A percentile compares a stretch with the other conserved stretches of the same genome.
Conservation (phyloP, 352 stramenopile species). For the Phytophthora sansomeana region DNA sequence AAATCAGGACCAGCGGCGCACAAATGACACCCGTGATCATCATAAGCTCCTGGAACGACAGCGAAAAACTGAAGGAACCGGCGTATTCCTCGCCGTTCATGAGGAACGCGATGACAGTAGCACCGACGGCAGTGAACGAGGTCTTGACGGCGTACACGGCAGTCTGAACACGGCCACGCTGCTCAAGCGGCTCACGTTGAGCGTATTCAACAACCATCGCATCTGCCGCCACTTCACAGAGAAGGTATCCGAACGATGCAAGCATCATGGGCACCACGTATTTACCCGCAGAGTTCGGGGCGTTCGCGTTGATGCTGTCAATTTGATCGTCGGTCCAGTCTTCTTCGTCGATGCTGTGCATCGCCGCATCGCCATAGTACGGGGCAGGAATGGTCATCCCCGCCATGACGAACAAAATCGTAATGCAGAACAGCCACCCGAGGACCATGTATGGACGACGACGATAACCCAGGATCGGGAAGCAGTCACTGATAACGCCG, state of each 20-base stretch:
- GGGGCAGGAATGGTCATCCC: constrained; percentile 38
- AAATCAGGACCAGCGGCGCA: constrained; percentile 40
- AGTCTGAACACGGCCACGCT: constrained; percentile 55
- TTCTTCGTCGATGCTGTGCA: constrained; percentile 42
- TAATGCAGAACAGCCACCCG: constrained; percentile 53
- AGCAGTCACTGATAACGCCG: constrained; percentile 59
- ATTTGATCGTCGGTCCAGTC: constrained; percentile 45
- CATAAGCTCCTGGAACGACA: constrained; percentile 55
- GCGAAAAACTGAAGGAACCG: constrained; percentile 49
- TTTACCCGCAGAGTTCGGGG: constrained; percentile 40
- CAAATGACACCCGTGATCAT: constrained; percentile 44
- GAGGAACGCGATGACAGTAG: constrained; percentile 49
- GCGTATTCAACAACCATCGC: constrained; percentile 67
- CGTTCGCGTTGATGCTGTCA: constrained; percentile 42
- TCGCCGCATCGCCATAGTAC: constrained; percentile 49
- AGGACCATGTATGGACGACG: constrained; percentile 63
- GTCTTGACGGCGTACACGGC: constrained; percentile 58
- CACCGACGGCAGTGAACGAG: constrained; percentile 47
- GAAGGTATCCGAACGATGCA: constrained; percentile 59
- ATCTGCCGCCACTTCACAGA: constrained; percentile 61
- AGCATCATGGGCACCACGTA: constrained; percentile 72
- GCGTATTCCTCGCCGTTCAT: constrained; percentile 61
- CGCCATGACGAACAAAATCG: constrained; percentile 52
- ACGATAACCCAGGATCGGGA: constrained; percentile 60
- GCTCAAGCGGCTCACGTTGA: constrained; percentile 56